Conservation (phyloP, 192 early-diverging fungal species). For the Cladochytrium replicatum region DNA sequence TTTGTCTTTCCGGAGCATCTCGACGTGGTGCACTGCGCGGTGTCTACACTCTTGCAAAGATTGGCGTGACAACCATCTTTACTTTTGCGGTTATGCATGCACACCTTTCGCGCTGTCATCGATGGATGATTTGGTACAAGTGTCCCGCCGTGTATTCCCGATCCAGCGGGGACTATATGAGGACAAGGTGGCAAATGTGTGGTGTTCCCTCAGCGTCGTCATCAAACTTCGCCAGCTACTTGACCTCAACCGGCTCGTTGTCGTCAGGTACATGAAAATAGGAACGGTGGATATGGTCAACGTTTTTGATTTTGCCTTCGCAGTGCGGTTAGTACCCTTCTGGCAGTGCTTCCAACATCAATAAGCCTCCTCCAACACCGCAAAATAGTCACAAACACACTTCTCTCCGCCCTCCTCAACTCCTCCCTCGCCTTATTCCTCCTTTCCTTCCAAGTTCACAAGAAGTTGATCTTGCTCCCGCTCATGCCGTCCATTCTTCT, state of each 20-base stretch:
- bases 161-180: conserved; percentile 90
- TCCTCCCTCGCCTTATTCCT: conserved; percentile 86
- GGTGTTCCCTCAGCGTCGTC: conserved; percentile 83
- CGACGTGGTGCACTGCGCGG: conserved; percentile 18
- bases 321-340: conserved; percentile 56
- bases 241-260: conserved; percentile 44
- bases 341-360: conserved; percentile 63
- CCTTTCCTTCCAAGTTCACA: conserved; percentile 95
- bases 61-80: conserved; percentile 61
- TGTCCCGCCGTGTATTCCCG: conserved; percentile 79
- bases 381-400: conserved; percentile 21
- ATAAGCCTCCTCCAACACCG: conserved; percentile 49
- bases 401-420: conserved; percentile 66
- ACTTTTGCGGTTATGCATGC: conserved; percentile 60
- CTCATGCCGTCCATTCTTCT: conserved; percentile 65
- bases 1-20: too few relatives aligned
- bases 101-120: conserved; percentile 61
- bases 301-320: neutral
- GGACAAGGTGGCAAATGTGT: conserved; percentile 97
- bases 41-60: conserved; percentile 38
- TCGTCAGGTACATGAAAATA: conserved; percentile 49
- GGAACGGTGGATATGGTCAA: neutral
- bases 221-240: conserved; percentile 73
- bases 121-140: conserved; percentile 56
- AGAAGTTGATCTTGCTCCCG: conserved; percentile 91